A percentile compares a stretch with the other conserved stretches of the same genome.
Evolutionary conservation across 768 basidiomycete genomes (phyloP).

Genomic region (Amanita molliuscula): DNA sequence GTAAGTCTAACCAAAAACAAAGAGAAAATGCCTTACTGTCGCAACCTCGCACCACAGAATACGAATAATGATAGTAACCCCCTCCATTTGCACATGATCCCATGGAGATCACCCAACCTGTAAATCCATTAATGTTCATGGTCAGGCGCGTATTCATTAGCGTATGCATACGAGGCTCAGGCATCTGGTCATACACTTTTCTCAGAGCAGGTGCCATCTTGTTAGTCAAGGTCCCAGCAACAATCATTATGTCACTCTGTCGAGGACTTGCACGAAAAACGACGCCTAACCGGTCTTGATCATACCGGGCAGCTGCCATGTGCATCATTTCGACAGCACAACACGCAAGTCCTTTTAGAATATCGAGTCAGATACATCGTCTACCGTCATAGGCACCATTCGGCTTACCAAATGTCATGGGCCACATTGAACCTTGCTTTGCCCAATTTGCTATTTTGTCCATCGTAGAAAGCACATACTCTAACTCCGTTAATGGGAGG

Average conservation of each 20-base stretch:
- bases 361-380: background rate
- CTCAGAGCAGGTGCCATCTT: constrained; percentile 99
- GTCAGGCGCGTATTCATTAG: constrained; percentile 9
- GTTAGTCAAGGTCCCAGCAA: constrained; percentile 97
- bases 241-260: constrained; percentile 98
- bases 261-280: constrained; percentile 99
- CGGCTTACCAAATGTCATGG: constrained; percentile 82
- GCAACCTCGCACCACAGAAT: constrained; percentile 96
- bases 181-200: constrained; percentile 98
- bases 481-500: constrained; percentile 27
- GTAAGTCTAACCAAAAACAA: constrained; percentile 1
- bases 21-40: constrained; percentile 47
- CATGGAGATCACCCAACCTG: constrained; percentile 99
- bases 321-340: constrained; percentile 99
- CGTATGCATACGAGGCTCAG: constrained; percentile 82
- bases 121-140: background rate
- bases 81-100: constrained; percentile 99
- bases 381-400: background rate
- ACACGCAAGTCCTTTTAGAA: constrained; percentile 75
- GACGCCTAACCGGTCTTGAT: constrained; percentile 94
- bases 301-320: constrained; percentile 98
- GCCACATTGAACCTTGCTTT: constrained; percentile 97
- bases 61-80: constrained; percentile 96
- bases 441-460: constrained; percentile 99
- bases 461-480: constrained; percentile 92